Evolutionary conservation across 2,329 filamentous ascomycete genomes (phyloP), one percentile per base, ranked within the genome.

Genomic region (Fusarium anthophilum): DNA sequence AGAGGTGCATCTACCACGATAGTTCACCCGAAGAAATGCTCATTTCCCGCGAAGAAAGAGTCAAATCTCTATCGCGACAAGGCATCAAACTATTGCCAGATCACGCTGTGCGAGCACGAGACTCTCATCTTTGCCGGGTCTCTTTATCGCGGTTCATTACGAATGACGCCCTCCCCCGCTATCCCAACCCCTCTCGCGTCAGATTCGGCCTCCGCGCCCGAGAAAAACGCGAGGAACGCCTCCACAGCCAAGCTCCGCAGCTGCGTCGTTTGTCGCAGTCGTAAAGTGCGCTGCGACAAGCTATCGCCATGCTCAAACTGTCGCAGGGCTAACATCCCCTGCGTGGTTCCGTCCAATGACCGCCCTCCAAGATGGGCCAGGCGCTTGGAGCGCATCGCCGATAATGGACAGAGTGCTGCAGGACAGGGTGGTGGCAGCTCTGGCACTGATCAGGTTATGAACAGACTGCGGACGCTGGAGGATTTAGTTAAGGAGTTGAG

Each of bases 231-330:
- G 74, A 78, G 51, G 47, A 55, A 62, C 47, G 44, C 65, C 45
- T 45, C 51, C 32, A 54, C 64, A 30, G 32, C 59, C 53, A 70
- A 87, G 73, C 78, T 77, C 57, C 85, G 86, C 59, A 88, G 86
- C 76, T 89, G 87, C 59, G 81, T 86, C 9, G 82, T 85, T 8
- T 90, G 88, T 69, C 84, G 88, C 48, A 82, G 79, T 39, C 87
- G 88, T 51, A 90, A 90, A 72, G 88, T 90, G 9, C 86, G 87
- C 50, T 91, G 89, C 78, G 87, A 90, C 76, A 90, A 89, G 78
- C 79, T 81, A 48, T 86, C 85, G 8, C 88, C 88, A 3, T 90
- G 89, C 72, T 87, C 88, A 9, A 90, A 89, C 72, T 90, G 88
- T 74, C 86, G 85, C 15, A 84, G 85, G 9, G 88, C 85, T 17